These are phyloP conservation scores for Alternaria consortialis DNA, from an alignment of 2,329 filamentous ascomycete species.

Conservation along the genomic window DNA sequence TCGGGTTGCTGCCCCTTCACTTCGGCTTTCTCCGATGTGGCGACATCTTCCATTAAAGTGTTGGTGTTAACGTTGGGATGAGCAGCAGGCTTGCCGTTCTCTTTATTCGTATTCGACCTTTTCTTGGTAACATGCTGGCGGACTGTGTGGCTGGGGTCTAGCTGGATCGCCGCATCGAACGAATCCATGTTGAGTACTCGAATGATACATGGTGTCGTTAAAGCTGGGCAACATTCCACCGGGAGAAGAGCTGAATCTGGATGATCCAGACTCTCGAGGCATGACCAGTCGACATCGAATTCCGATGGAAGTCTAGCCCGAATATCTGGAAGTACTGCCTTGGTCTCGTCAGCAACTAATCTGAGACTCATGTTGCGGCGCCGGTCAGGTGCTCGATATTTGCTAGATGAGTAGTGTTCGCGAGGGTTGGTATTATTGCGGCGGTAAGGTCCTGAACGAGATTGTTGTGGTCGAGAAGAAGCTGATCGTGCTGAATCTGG, in stretches of 20 bases:
- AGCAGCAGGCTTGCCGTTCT: neutral
- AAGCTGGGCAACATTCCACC: slow-evolving; percentile 33
- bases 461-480: slow-evolving; percentile 16
- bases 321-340: slow-evolving; percentile 31
- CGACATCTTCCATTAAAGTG: neutral
- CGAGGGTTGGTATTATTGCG: slow-evolving; percentile 10
- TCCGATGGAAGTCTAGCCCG: slow-evolving; percentile 22
- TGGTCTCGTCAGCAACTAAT: slow-evolving; percentile 38
- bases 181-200: slow-evolving; percentile 45
- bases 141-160: slow-evolving; percentile 33
- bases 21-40: neutral
- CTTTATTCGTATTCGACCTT: neutral
- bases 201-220: slow-evolving; percentile 35
- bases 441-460: slow-evolving; percentile 29
- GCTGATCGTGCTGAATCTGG: slow-evolving; percentile 7
- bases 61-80: neutral
- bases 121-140: slow-evolving; percentile 14
- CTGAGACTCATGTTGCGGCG: slow-evolving; percentile 37
- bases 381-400: slow-evolving; percentile 26
- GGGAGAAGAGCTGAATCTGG: slow-evolving; percentile 26
- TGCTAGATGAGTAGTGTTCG: neutral
- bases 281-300: slow-evolving; percentile 31
- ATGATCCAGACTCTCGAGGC: slow-evolving; percentile 23
- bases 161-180: slow-evolving; percentile 43
- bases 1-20: neutral